Percentiles rank a stretch among this genome's conserved stretches.
Conservation (phyloP, 1,139 yeast genomes). For the Zygotorulaspora mrakii region DNA sequence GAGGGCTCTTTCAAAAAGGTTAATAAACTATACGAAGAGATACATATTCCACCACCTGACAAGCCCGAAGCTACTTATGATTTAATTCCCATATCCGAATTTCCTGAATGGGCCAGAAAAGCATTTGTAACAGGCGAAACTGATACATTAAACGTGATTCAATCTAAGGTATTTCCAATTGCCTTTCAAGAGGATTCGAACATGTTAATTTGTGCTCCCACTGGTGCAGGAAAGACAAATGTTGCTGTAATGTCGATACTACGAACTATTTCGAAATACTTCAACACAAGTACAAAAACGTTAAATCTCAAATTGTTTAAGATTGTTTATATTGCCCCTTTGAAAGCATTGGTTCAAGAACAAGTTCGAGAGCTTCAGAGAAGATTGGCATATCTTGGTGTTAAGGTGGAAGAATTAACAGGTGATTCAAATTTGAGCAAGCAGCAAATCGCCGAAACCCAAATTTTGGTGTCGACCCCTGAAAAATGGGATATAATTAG, state of each 20-base stretch:
- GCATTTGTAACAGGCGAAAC: conserved; percentile 74
- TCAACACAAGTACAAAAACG: conserved; percentile 46
- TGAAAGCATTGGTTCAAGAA: conserved; percentile 92
- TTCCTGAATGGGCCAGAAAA: conserved; percentile 79
- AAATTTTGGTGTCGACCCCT: conserved; percentile 86
- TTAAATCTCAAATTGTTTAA: conserved; percentile 59
- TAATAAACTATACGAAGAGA: conserved; percentile 75
- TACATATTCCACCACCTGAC: conserved; percentile 77
- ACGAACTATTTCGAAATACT: conserved; percentile 54
- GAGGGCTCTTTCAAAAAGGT: conserved; percentile 77
- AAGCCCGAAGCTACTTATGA: conserved; percentile 45
- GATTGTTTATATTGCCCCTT: conserved; percentile 87
- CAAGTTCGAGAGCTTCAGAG: conserved; percentile 84
- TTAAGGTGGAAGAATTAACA: conserved; percentile 79
- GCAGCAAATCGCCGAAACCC: conserved; percentile 74
- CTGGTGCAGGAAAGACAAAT: conserved; percentile 98
- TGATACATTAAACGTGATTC: conserved; percentile 68
- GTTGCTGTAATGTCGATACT: conserved; percentile 82
- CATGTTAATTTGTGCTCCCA: conserved; percentile 87
- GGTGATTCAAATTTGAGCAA: conserved; percentile 84
- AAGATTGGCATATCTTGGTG: conserved; percentile 62
- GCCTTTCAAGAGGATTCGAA: conserved; percentile 74
- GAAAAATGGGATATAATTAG: conserved; percentile 98
- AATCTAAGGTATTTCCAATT: conserved; percentile 72
- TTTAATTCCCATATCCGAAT: conserved; percentile 53